Evolutionary conservation across 305 asterid species (phyloP).

Genomic region (Fraxinus ornus): DNA sequence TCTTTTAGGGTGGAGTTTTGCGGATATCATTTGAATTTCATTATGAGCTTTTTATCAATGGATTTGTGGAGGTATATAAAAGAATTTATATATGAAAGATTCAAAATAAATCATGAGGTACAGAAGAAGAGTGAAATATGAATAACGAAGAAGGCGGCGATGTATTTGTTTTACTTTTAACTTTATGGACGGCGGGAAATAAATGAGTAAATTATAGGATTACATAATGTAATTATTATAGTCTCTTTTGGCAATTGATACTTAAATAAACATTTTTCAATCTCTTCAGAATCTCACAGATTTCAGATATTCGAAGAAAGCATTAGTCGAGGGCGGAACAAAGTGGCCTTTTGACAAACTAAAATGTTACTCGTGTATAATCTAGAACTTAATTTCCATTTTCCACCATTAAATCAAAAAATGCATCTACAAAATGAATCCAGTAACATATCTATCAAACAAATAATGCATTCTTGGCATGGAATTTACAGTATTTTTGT

Average conservation of each 20-base stretch:
- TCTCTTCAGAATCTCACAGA: not conserved
- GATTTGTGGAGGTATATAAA: not conserved
- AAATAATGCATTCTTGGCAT: not conserved
- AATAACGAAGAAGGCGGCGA: not conserved
- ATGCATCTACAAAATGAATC: not conserved
- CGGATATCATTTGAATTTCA: not conserved
- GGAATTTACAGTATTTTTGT: not conserved
- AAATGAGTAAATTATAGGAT: not conserved
- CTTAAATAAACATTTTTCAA: not conserved
- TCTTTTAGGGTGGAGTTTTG: not conserved
- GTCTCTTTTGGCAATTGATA: not conserved
- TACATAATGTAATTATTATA: not conserved
- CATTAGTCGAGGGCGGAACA: not conserved
- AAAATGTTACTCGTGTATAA: not conserved
- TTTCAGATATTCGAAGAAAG: not conserved
- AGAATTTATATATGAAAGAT: not conserved
- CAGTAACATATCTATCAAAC: not conserved
- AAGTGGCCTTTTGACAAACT: not conserved
- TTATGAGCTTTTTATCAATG: not conserved
- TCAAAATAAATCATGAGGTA: not conserved
- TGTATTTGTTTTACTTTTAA: not conserved
- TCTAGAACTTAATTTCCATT: not conserved
- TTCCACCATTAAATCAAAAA: not conserved
- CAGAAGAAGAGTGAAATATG: not conserved
- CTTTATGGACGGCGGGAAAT: conserved; percentile 1